These are phyloP conservation scores for Draba incana DNA, from an alignment of 345 rosid genomes.

Conservation along the genomic window DNA sequence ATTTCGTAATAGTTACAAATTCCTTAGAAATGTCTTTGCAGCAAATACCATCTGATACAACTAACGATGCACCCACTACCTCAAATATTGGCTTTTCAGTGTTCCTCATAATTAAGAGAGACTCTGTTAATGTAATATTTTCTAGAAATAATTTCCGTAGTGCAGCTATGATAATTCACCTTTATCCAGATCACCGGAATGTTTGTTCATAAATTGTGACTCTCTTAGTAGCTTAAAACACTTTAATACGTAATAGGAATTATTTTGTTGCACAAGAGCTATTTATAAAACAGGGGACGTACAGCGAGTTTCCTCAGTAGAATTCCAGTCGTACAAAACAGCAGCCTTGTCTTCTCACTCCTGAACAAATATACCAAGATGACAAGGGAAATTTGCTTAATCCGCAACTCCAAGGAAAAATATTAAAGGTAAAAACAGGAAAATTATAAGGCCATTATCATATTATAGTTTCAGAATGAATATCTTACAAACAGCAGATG, in stretches of 20 bases:
- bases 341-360: slow-evolving; percentile 88
- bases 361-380: slow-evolving; percentile 48
- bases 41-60: slow-evolving; percentile 11
- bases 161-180: slow-evolving; percentile 11
- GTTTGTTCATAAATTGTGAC: slow-evolving; percentile 1
- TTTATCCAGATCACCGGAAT: slow-evolving; percentile 18
- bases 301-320: slow-evolving; percentile 86
- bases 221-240: slow-evolving; percentile 21
- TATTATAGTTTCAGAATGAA: slow-evolving; percentile 6
- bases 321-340: slow-evolving; percentile 94
- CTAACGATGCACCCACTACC: neutral
- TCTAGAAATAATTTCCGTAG: neutral
- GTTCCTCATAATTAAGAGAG: neutral
- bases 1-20: neutral
- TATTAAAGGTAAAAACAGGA: neutral
- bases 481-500: slow-evolving; percentile 12
- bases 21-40: slow-evolving; percentile 11
- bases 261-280: slow-evolving; percentile 11
- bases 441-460: slow-evolving; percentile 12
- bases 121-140: slow-evolving; percentile 6
- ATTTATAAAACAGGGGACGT: slow-evolving; percentile 30
- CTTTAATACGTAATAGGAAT: neutral
- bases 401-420: slow-evolving; percentile 16
- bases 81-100: slow-evolving; percentile 9
- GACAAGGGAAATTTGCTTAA: slow-evolving; percentile 15